phyloP scores from a whole-genome alignment of 23 red algal species.

The Gracilaria gracilis region DNA sequence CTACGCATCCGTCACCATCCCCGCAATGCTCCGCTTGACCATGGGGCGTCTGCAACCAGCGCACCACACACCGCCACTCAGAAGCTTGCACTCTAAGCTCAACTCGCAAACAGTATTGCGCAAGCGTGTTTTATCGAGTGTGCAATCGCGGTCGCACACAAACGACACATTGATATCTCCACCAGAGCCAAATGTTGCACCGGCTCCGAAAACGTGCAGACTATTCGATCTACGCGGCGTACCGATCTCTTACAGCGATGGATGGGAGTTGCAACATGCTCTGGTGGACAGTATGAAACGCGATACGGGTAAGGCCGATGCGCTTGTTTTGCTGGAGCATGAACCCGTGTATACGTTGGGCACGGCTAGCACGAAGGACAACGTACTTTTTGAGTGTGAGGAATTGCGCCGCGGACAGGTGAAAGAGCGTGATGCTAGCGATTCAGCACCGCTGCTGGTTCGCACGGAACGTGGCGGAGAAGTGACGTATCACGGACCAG shows the following conservation, averaged over 20 bases:
- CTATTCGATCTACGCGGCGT: constrained; percentile 28
- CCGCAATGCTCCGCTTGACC: not conserved
- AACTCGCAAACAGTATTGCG: not conserved
- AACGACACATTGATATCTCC: not conserved
- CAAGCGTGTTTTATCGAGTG: not conserved
- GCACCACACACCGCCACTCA: not conserved
- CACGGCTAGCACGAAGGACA: constrained; percentile 49
- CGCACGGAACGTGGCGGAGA: constrained; percentile 95
- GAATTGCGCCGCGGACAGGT: constrained; percentile 30
- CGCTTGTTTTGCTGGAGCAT: constrained; percentile 76
- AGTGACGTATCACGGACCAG: constrained; percentile 96
- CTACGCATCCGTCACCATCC: not conserved
- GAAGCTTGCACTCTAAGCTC: not conserved
- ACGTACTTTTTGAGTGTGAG: constrained; percentile 67
- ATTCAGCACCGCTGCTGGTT: constrained; percentile 18
- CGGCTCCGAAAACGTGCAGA: not conserved
- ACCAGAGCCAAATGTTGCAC: not conserved
- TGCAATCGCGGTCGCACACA: not conserved
- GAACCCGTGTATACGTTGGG: constrained; percentile 94
- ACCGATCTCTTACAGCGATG: constrained; percentile 44
- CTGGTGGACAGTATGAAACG: constrained; percentile 27
- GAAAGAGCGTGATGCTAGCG: not conserved
- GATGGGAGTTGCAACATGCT: constrained; percentile 42
- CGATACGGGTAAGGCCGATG: constrained; percentile 30
- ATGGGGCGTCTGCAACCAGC: not conserved